phyloP scores from a whole-genome alignment of 306 rosid genomes.

The Acacia acuminata region DNA sequence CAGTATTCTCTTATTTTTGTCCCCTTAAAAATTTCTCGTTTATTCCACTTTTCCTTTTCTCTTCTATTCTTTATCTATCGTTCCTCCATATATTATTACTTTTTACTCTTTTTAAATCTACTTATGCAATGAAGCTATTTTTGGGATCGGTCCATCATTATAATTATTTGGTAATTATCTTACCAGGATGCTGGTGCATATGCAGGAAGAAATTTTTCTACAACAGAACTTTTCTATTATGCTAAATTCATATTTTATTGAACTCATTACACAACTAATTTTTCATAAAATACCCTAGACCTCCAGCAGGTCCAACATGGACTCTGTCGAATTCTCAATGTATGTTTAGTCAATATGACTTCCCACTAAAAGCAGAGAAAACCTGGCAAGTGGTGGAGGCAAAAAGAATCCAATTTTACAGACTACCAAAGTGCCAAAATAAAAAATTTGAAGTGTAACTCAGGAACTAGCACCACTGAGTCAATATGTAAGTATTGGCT shows the following conservation, averaged over 20 bases:
- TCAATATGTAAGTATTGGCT: slow-evolving; percentile 4
- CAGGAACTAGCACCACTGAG: not conserved
- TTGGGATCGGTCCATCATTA: not conserved
- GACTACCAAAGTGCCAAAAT: slow-evolving; percentile 8
- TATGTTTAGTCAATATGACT: not conserved
- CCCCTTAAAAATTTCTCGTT: not conserved
- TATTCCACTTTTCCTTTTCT: not conserved
- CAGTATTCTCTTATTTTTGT: not conserved
- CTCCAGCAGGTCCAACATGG: not conserved
- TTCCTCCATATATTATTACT: not conserved
- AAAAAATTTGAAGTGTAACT: not conserved
- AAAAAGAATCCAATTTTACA: not conserved
- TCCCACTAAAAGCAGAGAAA: not conserved
- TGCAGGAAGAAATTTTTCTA: not conserved
- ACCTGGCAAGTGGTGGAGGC: not conserved
- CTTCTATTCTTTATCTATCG: not conserved
- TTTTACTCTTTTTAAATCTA: not conserved
- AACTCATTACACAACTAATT: not conserved
- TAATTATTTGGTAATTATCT: not conserved
- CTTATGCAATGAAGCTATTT: not conserved
- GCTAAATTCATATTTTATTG: not conserved
- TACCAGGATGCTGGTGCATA: not conserved
- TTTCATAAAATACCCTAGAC: not conserved
- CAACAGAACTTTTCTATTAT: not conserved
- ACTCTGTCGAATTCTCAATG: not conserved